Evolutionary conservation across 345 rosid species (phyloP).

Genomic region (Brassica nigra): DNA sequence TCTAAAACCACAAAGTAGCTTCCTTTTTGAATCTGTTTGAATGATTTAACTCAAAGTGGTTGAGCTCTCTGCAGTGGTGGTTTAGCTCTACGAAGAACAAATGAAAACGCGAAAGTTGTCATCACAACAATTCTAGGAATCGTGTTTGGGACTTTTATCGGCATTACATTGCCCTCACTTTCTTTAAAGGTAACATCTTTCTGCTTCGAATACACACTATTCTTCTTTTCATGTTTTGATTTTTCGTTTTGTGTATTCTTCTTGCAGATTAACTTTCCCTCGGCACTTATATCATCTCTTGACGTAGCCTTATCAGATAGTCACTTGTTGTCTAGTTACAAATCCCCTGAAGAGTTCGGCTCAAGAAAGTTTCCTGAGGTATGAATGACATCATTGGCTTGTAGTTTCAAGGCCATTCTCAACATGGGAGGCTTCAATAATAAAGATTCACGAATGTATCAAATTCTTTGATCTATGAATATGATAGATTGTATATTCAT

Average conservation of each 20-base stretch:
- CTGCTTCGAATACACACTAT: neutral
- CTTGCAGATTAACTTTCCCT: conserved; percentile 64
- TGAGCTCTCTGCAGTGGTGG: conserved; percentile 66
- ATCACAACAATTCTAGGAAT: conserved; percentile 61
- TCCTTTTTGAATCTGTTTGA: conserved; percentile 1
- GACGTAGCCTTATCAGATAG: conserved; percentile 46
- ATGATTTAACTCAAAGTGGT: conserved; percentile 24
- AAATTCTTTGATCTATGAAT: neutral
- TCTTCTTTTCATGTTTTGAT: conserved; percentile 18
- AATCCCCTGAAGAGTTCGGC: conserved; percentile 43
- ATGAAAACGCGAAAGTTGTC: conserved; percentile 51
- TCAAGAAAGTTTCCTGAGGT: conserved; percentile 53
- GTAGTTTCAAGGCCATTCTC: neutral
- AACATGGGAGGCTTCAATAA: neutral
- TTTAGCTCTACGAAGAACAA: conserved; percentile 52
- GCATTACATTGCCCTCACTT: conserved; percentile 64
- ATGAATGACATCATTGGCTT: conserved; percentile 11
- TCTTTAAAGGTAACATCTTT: conserved; percentile 59
- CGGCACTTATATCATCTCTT: conserved; percentile 51
- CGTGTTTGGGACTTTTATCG: conserved; percentile 68
- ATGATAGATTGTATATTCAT: neutral
- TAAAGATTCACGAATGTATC: neutral
- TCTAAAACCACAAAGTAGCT: neutral
- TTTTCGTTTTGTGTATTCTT: neutral
- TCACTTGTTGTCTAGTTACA: conserved; percentile 29